phyloP scores from a whole-genome alignment of 345 rosid genomes.

The Populus alba region DNA sequence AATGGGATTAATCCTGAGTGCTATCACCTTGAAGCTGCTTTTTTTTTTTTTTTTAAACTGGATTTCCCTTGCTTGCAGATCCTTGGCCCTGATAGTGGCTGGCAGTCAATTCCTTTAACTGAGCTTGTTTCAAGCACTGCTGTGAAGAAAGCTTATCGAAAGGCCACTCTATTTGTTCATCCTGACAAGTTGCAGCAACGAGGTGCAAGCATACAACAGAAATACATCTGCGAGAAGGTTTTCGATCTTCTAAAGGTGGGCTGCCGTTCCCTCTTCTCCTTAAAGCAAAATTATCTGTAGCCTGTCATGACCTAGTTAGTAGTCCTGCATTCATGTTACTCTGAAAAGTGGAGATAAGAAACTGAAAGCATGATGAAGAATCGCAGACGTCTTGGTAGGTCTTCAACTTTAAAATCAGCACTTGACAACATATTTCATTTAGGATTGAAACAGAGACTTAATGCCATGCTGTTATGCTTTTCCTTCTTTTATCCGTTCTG shows the following conservation, averaged over 20 bases:
- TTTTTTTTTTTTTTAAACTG: neutral
- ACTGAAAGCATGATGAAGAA: neutral
- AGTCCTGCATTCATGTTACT: neutral
- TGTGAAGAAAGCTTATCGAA: slow-evolving; percentile 86
- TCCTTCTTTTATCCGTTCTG: neutral
- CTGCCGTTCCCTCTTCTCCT: neutral
- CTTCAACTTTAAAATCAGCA: neutral
- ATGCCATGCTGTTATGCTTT: neutral
- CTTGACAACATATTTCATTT: neutral
- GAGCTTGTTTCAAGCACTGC: slow-evolving; percentile 66
- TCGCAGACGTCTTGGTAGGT: neutral
- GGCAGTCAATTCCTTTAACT: slow-evolving; percentile 81
- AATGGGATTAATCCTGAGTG: neutral
- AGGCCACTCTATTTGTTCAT: slow-evolving; percentile 86
- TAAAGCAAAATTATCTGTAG: neutral
- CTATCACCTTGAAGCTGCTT: no score
- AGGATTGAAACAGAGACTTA: neutral
- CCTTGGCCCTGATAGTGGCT: slow-evolving; percentile 87
- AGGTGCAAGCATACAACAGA: slow-evolving; percentile 86
- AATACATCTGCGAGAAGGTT: slow-evolving; percentile 88
- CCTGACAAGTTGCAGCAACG: slow-evolving; percentile 97
- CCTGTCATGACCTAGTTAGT: neutral
- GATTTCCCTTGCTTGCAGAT: slow-evolving; percentile 49
- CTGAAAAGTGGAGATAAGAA: no score
- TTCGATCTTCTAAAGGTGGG: slow-evolving; percentile 89